Percentiles rank a stretch among this genome's conserved stretches.
Evolutionary conservation across 805 yeast genomes (phyloP).

Genomic region (Cyberlindnera galapagoensis): DNA sequence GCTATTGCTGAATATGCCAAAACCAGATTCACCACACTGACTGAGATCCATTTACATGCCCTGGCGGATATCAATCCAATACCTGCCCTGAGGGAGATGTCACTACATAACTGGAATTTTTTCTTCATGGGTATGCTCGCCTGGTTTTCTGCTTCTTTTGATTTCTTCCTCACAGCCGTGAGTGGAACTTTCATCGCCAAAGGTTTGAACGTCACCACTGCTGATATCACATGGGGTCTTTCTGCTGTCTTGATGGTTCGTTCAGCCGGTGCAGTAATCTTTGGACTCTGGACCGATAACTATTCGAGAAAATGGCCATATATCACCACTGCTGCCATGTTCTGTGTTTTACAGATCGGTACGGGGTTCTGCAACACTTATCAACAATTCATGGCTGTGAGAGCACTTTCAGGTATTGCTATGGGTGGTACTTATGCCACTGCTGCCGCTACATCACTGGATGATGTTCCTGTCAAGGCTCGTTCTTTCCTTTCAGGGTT

Average conservation of each 20-base stretch:
- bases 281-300: slow-evolving; percentile 58
- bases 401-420: slow-evolving; percentile 54
- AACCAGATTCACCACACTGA: slow-evolving; percentile 23
- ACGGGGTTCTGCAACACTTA: slow-evolving; percentile 57
- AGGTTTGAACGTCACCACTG: slow-evolving; percentile 37
- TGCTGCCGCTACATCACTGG: slow-evolving; percentile 42
- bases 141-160: slow-evolving; percentile 73
- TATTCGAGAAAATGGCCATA: slow-evolving; percentile 68
- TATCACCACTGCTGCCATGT: slow-evolving; percentile 43
- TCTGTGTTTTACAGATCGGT: slow-evolving; percentile 53
- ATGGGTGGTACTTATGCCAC: slow-evolving; percentile 47
- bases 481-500: slow-evolving; percentile 60
- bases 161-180: slow-evolving; percentile 59
- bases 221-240: slow-evolving; percentile 65
- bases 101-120: slow-evolving; percentile 43
- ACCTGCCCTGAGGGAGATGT: slow-evolving; percentile 32
- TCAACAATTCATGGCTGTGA: slow-evolving; percentile 52
- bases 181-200: slow-evolving; percentile 49
- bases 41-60: slow-evolving; percentile 19
- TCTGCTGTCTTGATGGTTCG: slow-evolving; percentile 68
- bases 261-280: slow-evolving; percentile 62
- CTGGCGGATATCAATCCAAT: slow-evolving; percentile 35
- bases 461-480: slow-evolving; percentile 56
- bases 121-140: slow-evolving; percentile 54
- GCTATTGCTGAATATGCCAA: slow-evolving; percentile 17